Base-by-base conservation (phyloP, 2,329 filamentous ascomycete genomes). In the Ophiocordyceps sinensis region DNA sequence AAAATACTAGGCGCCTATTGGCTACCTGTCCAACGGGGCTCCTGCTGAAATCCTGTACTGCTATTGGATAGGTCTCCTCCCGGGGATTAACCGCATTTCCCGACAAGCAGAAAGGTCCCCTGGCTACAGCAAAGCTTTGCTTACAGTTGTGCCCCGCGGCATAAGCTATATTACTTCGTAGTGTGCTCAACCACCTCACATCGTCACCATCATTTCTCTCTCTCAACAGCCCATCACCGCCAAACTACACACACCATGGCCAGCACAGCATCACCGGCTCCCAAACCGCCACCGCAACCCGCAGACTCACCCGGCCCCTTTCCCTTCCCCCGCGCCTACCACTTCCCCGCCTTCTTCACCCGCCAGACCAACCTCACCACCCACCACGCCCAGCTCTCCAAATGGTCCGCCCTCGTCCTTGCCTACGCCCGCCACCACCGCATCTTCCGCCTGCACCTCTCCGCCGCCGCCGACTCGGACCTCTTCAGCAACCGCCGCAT, bases 381-480 rank as follows among this genome's bases (percentile, higher is more conserved):
- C 10, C 79, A 73, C 56, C 75, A 80, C 61, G 77, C 80, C 37
- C 85, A 91, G 56, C 78, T 87, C 45, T 68, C 74, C 44, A 88
- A 88, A 63, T 98, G 91, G 91, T 79, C 82, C n/a, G 62, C 75
- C 28, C 75, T 95, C 14, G 77, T 96, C 55, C 85, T 87, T 45
- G 63, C 79, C 55, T 95, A 94, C 78, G 85, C 83, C 62, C 76
- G 77, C 0, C 73, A 85, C 63, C 71, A 89, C 66, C 78, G 76
- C 51, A 66, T 88, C 55, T 94, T 79, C 68, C 76, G 77, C 42
- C 75, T 96, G 42, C 73, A 79, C 4, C 67, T 94, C 41, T 65
- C 63, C 41, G 49, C 74, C 12, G 60, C 79, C 38, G 68, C 75
- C 44, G 70, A 74, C 29, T 53, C 58, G 2, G 54, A 63, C 9